phyloP scores from a whole-genome alignment of 2,329 filamentous ascomycete species.

The Cercospora citrullina region DNA sequence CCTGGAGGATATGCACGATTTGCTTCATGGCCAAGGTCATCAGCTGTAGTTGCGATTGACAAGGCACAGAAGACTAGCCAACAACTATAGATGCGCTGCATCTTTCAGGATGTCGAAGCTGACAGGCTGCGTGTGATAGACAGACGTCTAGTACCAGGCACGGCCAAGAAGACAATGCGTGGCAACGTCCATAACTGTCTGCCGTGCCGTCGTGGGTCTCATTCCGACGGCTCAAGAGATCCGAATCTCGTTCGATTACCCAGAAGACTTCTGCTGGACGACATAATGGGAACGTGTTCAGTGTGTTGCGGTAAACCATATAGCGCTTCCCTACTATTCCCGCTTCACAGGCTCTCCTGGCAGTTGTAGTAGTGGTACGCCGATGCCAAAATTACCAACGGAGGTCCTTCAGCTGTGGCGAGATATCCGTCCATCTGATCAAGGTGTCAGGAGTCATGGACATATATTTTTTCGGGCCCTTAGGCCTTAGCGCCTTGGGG shows the following conservation, averaged over 20 bases:
- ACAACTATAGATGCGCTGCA: background rate
- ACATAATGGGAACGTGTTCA: background rate
- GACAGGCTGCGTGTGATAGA: background rate
- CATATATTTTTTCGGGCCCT: background rate
- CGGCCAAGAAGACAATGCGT: background rate
- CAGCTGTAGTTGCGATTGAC: background rate
- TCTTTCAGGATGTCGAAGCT: background rate
- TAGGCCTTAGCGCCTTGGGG: background rate
- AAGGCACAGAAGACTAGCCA: background rate
- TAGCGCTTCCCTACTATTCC: background rate
- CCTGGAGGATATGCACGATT: background rate
- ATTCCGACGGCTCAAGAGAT: background rate
- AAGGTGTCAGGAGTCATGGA: background rate
- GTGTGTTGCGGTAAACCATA: background rate
- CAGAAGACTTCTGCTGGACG: background rate
- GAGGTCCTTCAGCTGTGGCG: background rate
- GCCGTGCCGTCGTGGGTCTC: slow-evolving; percentile 5
- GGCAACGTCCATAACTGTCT: background rate
- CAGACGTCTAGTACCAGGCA: background rate
- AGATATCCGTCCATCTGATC: background rate
- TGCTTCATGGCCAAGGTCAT: background rate
- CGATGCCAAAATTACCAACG: background rate
- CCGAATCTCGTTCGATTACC: background rate
- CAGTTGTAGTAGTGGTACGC: background rate
- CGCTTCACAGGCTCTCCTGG: background rate